Conservation (phyloP, 352 stramenopile species). For the Phytophthora colocasiae region DNA sequence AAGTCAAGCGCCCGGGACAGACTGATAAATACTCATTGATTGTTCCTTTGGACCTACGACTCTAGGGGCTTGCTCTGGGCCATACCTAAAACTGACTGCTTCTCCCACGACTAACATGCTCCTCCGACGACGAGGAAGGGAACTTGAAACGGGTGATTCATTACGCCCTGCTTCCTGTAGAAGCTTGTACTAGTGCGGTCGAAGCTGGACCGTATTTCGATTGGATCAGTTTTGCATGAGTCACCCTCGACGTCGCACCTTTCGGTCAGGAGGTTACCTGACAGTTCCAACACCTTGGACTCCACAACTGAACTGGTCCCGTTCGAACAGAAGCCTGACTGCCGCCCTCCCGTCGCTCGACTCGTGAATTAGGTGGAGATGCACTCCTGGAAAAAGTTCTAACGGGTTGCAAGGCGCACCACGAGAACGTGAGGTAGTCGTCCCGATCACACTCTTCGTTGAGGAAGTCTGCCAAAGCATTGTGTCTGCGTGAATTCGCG, state of each 20-base stretch:
- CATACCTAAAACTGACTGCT: not conserved
- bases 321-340: slow-evolving; percentile 66
- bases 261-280: not conserved
- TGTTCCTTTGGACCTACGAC: no score
- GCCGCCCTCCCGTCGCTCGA: slow-evolving; percentile 38
- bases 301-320: slow-evolving; percentile 49
- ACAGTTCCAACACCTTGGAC: slow-evolving; percentile 46
- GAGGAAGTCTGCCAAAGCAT: slow-evolving; percentile 66
- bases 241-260: no score
- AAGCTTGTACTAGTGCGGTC: slow-evolving; percentile 8
- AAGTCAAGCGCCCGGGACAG: no score
- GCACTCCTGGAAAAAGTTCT: slow-evolving; percentile 72
- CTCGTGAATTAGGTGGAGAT: slow-evolving; percentile 62
- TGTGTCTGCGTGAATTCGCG: slow-evolving; percentile 69
- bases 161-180: not conserved
- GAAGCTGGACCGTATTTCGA: slow-evolving; percentile 3
- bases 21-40: no score
- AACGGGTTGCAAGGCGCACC: slow-evolving; percentile 37
- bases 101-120: slow-evolving; percentile 6
- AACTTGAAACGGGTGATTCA: slow-evolving; percentile 14
- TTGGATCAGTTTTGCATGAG: not conserved
- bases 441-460: slow-evolving; percentile 67
- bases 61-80: no score
- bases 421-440: slow-evolving; percentile 24
- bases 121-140: not conserved